Evolutionary conservation across 495 filamentous ascomycete species (phyloP), one percentile per base, ranked within the genome.

Genomic region (Halenospora varia): DNA sequence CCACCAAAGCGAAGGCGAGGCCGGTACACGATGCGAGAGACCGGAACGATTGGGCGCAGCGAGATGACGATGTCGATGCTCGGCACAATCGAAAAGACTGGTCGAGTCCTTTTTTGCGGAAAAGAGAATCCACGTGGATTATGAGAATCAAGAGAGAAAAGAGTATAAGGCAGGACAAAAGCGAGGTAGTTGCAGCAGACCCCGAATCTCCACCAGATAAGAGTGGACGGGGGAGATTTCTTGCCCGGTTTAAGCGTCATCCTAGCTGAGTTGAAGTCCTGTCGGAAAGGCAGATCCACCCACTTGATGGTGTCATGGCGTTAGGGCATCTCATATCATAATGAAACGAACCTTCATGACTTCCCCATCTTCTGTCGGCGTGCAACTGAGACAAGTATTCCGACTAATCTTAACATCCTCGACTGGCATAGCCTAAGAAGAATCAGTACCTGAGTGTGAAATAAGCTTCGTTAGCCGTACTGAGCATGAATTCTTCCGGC

Each of bases 41-140:
- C 20, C 48, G 66, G 17, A 48, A 49, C 25, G 61, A 68, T 25
- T 66, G 63, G 66, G 60, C 56, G 45, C 60, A 68, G 39, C 48
- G 53, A 48, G 61, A 64, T 17, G 54, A 59, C 4, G 29, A 59
- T 23, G 44, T 9, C n/a, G 52, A 50, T 4, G 39, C 4, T 2
- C 25, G 50, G 17, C 24, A 25, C 40, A 26, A 22, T 19, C 53
- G 48, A 39, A 61, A 61, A 18, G 57, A 56, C 10, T 40, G 35
- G 25, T 25, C 47, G 3, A 64, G 51, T 53, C 55, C 44, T 4
- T 51, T 63, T 25, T 29, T 64, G 29, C 25, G 57, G 47, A 60
- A 49, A 41, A 63, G 53, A 50, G 49, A 57, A 15, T 53, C 48
- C n/a, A 54, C 18, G 18, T 65, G 62, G 62, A 53, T 56, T 25